Conservation (phyloP, 345 rosid genomes). For the Populus pruinosa region DNA sequence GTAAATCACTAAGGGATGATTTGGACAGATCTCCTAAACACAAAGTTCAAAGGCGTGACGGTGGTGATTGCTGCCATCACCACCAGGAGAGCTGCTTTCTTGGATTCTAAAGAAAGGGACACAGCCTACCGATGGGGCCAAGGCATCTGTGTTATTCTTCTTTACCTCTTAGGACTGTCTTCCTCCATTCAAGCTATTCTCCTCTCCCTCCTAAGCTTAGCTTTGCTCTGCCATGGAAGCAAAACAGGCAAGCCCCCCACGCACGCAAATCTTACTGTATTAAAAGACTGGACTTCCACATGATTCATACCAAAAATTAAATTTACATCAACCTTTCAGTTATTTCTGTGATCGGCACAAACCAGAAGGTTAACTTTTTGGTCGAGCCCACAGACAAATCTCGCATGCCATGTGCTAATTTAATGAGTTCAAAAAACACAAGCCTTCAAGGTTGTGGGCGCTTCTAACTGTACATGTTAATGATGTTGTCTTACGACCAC, state of each 20-base stretch:
- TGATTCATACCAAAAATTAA: no score
- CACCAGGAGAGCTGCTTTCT: background rate
- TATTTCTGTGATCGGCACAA: no score
- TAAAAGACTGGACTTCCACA: no score
- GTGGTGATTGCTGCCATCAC: background rate
- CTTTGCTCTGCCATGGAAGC: background rate
- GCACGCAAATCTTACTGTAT: background rate
- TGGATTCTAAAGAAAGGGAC: conserved; percentile 13
- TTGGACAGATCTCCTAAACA: background rate
- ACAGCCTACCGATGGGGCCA: background rate
- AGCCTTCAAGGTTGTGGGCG: background rate
- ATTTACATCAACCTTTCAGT: no score
- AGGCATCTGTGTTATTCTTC: background rate
- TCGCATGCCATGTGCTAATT: background rate
- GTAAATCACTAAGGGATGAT: background rate
- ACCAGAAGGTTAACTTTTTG: background rate
- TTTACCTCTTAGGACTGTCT: background rate
- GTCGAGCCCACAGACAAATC: background rate
- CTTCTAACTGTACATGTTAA: background rate
- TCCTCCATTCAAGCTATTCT: background rate
- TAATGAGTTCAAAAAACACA: background rate
- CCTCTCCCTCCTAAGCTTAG: background rate
- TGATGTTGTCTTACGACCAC: background rate
- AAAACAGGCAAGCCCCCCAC: background rate
- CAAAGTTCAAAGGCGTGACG: background rate